Evolutionary conservation across 75 land plant species (phyloP).

Genomic region (Adiantum capillusveneris): DNA sequence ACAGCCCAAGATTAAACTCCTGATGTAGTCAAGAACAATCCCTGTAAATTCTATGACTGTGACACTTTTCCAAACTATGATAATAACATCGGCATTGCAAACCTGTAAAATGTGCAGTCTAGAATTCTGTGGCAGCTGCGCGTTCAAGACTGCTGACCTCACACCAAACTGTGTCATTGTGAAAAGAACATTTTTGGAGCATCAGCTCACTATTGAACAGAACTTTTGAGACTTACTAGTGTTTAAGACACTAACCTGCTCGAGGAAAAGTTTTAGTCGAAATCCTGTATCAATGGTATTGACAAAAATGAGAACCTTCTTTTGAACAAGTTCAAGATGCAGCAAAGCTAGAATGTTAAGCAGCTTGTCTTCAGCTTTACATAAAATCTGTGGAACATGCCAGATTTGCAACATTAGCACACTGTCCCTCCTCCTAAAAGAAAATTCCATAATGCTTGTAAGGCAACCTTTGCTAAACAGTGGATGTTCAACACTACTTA

Average conservation of each 20-base stretch:
- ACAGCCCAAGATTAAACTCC: conserved; percentile 82
- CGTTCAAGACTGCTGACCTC: conserved; percentile 83
- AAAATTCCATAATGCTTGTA: no score
- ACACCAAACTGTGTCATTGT: conserved; percentile 64
- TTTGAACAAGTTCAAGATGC: conserved; percentile 72
- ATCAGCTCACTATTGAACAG: background rate
- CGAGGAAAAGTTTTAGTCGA: conserved; percentile 76
- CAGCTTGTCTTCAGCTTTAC: conserved; percentile 66
- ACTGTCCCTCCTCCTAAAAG: background rate
- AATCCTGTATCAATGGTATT: conserved; percentile 75
- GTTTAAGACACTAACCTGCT: conserved; percentile 47
- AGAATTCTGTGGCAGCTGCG: conserved; percentile 93
- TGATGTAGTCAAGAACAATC: conserved; percentile 18
- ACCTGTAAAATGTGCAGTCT: conserved; percentile 92
- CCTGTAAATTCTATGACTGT: background rate
- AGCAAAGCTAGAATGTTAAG: conserved; percentile 61
- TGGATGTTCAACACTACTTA: no score
- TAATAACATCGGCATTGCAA: background rate
- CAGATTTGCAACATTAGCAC: background rate
- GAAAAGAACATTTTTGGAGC: background rate
- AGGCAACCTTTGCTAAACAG: no score
- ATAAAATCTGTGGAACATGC: conserved; percentile 41
- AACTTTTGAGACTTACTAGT: background rate
- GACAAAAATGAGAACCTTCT: conserved; percentile 85
- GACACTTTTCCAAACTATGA: background rate